These are phyloP conservation scores for Fusarium bulbicola DNA, from an alignment of 2,329 filamentous ascomycete genomes.

Conservation along the genomic window DNA sequence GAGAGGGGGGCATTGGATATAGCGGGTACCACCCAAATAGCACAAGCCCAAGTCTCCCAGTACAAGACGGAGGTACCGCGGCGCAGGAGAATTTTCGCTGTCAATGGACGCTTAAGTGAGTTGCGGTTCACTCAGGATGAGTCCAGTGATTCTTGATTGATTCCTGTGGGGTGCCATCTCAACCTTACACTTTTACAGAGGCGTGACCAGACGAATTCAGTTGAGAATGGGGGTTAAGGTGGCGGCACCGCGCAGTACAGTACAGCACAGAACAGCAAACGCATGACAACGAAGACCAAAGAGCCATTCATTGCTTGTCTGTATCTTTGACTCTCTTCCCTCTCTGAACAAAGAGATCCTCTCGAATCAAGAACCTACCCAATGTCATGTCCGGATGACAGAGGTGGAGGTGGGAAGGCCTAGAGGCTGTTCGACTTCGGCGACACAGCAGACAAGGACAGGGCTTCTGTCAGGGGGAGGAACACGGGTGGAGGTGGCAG, in stretches of 20 bases:
- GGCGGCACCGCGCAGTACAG: background rate
- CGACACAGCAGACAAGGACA: constrained; percentile 40
- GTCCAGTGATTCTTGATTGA: constrained; percentile 15
- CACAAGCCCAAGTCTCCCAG: constrained; percentile 35
- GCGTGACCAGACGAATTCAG: constrained; percentile 21
- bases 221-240: constrained; percentile 16
- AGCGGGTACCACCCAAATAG: constrained; percentile 17
- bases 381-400: constrained; percentile 15
- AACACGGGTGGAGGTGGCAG: constrained; percentile 40
- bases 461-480: constrained; percentile 39
- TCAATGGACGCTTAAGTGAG: constrained; percentile 1
- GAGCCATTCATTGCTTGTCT: constrained; percentile 17
- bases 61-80: constrained; percentile 42
- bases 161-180: constrained; percentile 27
- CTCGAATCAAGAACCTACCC: constrained; percentile 18
- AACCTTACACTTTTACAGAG: constrained; percentile 1
- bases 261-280: background rate
- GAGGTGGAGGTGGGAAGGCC: constrained; percentile 19
- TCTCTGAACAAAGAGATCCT: constrained; percentile 1
- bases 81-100: constrained; percentile 29
- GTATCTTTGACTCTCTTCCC: constrained; percentile 8
- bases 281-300: background rate
- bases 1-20: background rate
- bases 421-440: constrained; percentile 19
- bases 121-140: background rate